Base-by-base conservation (phyloP, 2,329 filamentous ascomycete species). In the Colletotrichum destructivum region DNA sequence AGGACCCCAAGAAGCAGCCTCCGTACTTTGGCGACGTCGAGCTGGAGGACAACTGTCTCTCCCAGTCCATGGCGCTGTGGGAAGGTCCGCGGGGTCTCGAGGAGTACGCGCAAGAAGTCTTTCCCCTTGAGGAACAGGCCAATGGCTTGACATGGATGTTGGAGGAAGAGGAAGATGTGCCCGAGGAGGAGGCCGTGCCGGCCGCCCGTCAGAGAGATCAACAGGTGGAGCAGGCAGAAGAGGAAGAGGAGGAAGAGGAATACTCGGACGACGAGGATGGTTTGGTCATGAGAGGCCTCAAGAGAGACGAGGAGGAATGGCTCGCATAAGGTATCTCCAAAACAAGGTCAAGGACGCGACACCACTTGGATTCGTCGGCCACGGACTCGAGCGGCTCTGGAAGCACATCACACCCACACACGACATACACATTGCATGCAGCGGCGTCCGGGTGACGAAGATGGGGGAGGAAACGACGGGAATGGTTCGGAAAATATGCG, bases 91-190 rank as follows among this genome's bases (percentile, higher is more conserved):
- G 96, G 66, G 93, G 94, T 40, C 88, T 98, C 76, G 95, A 98
- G 79, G 96, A 98, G 82, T 99, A 98, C 80, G 96, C 96, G 1
- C 88, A 93, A 60, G 96, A 98, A 80, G 95, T 97, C 38, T 98
- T 98, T 77, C 94, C 94, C 0, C 88, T 98, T 15, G 96, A 99
- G 81, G 96, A 99, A 83, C 93, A 95, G 76, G 94, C 95, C 42
- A 98, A 98, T 80, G 96, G 96, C 6, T 84, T 96, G 78, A 94
- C 93, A 18, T 99, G 96, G 96, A 98, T 98, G 96, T 79, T 88
- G 54, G 87, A 88, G 5, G 87, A 87, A 13, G 86, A 86, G 49
- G 85, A 85, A 18, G 78, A 79, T n/a, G 79, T 77, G 31, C 78
- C 76, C 44, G 81, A 79, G 9, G 81, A 81, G 21, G 81, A 69